Evolutionary conservation across 495 filamentous ascomycete species (phyloP), one percentile per base, ranked within the genome.

Genomic region (Xylaria sp.): DNA sequence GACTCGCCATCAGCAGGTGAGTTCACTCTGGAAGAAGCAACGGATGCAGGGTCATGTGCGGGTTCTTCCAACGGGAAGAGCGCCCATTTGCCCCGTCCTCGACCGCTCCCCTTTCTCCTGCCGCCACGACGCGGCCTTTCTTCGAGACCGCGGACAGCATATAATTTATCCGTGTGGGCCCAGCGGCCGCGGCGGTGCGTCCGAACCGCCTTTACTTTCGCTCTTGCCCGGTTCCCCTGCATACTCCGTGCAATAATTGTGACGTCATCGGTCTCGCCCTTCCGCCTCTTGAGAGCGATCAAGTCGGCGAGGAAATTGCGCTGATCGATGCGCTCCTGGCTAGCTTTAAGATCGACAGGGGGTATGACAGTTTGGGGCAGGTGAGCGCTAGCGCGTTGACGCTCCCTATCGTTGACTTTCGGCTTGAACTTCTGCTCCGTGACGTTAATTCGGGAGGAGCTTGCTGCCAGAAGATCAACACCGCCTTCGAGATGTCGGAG

Each of bases 401-500:
- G 70, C 37, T 71, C 64, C 14, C 46, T 40, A 0, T 67, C 40
- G 43, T 15, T 53, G 29, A 63, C 67, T 31, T 78, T 79, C 3
- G 79, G 77, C 55, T 76, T 75, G 15, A 84, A 61, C 31, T 71
- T 69, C 50, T 76, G 74, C 59, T 79, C 71, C 9, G 72, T 82
- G 29, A 84, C 84, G 53, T 81, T 81, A 71, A 89, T 82, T 17
- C 87, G 76, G 17, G 80, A 71, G 61, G 82, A 77, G 74, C 88
- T 89, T 44, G 89, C 87, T 17, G 87, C 89, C 17, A 95, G 76
- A 7, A 93, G 82, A 70, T 91, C 86, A 31, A 90, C 89, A 61
- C 84, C 79, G 50, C 86, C 77, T 40, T 78, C 77, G 41, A 87
- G 80, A 41, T 76, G 77, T 31, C 79, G 85, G 12, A 84, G 81